Base-by-base conservation (phyloP, 2,329 filamentous ascomycete genomes). In the Thermothelomyces thermophilus region DNA sequence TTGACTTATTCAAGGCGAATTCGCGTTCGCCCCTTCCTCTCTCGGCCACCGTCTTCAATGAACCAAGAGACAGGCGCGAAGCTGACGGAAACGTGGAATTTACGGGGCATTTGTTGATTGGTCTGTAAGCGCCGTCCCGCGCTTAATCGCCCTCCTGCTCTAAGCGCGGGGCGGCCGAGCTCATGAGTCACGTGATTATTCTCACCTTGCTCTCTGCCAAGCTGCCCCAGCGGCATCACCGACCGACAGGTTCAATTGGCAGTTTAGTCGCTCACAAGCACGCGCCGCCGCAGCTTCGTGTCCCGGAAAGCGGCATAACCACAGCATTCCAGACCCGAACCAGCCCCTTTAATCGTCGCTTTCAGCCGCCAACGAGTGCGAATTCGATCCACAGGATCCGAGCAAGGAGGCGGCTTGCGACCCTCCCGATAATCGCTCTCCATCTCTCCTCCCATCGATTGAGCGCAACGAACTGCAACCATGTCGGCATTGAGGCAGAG, bases 401-500 rank as follows among this genome's bases (percentile, higher is more conserved):
- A 53, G 41, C 52, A 41, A 42, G 41, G 24, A 49, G 46, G 48
- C 42, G 42, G 41, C 39, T 46, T 24, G 31, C 37, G 19, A 44
- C 30, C 41, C 34, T 24, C 14, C 33, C 28, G 28, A 40, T 31
- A 33, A 24, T 41, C 34, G 43, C 42, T n/a, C n/a, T n/a, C 17
- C 24, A 34, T 17, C 40, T 33, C 45, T n/a, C 49, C 41, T n/a
- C 35, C 37, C 37, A 35, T 43, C 48, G 28, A 55, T 51, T 41
- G 50, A 47, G 16, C 20, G 16, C 51, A 37, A 47, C 28, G 30
- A 39, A 52, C 33, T 10, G 17, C 39, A 60, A 63, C 58, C 37
- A 70, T 70, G 68, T 63, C 64, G 58, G 63, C 68, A 48, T 58
- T 69, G 51, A 61, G 68, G 62, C 65, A 65, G 54, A 63, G 65